Conservation (phyloP, 768 basidiomycete genomes). For the Termitomyces bulborhizus region DNA sequence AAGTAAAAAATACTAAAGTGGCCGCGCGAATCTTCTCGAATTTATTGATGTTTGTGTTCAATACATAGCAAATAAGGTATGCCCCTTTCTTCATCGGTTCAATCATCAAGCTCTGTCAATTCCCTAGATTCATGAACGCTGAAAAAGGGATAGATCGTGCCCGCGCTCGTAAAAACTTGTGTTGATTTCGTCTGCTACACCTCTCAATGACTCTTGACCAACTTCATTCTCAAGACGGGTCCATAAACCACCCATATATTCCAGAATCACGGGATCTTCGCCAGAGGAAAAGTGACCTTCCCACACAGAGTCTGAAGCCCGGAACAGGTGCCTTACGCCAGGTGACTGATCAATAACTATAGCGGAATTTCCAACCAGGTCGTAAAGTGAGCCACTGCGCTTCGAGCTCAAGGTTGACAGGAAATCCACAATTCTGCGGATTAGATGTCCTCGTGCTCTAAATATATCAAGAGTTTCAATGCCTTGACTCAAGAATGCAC, state of each 20-base stretch:
- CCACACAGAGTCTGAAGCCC: background rate
- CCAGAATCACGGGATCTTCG: background rate
- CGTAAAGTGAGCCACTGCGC: background rate
- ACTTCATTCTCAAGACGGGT: background rate
- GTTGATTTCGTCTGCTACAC: background rate
- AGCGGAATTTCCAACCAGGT: background rate
- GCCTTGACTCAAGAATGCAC: background rate
- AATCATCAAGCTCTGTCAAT: background rate
- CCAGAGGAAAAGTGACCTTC: background rate
- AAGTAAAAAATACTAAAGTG: too few relatives aligned
- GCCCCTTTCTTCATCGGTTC: too few relatives aligned
- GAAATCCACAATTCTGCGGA: background rate
- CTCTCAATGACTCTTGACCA: background rate
- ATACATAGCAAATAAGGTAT: too few relatives aligned
- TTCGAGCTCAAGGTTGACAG: background rate
- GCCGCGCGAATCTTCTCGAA: background rate
- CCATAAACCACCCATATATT: slow-evolving; percentile 1
- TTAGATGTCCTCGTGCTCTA: background rate
- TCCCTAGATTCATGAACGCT: background rate
- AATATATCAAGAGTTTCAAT: background rate
- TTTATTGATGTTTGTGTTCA: background rate
- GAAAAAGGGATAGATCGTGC: background rate
- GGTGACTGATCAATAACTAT: background rate
- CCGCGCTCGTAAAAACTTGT: background rate
- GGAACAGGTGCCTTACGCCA: background rate